These are phyloP conservation scores for Lecanicillium sp. DNA, from an alignment of 2,329 filamentous ascomycete species.

Conservation along the genomic window DNA sequence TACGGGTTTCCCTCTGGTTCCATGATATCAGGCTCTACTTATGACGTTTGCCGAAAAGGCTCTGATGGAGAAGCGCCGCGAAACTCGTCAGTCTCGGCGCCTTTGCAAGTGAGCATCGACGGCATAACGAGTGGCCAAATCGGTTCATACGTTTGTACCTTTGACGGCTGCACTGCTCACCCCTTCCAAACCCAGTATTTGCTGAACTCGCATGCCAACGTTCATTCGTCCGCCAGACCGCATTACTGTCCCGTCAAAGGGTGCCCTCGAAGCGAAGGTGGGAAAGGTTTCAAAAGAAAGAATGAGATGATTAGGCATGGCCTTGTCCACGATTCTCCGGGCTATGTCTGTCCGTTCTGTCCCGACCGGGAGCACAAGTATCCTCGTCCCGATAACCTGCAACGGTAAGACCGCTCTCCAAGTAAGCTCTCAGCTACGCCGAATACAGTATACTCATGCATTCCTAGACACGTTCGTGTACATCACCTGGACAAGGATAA, in stretches of 20 bases:
- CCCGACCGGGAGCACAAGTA: constrained; percentile 91
- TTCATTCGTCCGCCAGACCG: constrained; percentile 59
- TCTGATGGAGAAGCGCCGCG: constrained; percentile 4
- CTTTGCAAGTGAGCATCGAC: constrained; percentile 34
- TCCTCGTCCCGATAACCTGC: constrained; percentile 89
- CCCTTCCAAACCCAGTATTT: constrained; percentile 75
- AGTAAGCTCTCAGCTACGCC: constrained; percentile 14
- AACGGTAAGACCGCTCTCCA: constrained; percentile 62
- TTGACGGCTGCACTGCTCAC: constrained; percentile 58
- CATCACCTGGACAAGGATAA: constrained; percentile 88
- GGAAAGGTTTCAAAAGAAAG: constrained; percentile 65
- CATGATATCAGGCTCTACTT: constrained; percentile 14
- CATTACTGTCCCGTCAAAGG: constrained; percentile 60
- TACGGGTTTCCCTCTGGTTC: constrained; percentile 29
- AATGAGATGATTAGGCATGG: constrained; percentile 73
- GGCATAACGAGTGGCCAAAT: constrained; percentile 46
- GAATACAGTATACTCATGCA: neutral
- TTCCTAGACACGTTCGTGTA: constrained; percentile 74
- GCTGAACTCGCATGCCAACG: constrained; percentile 72
- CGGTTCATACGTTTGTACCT: constrained; percentile 53
- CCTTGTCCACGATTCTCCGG: constrained; percentile 87
- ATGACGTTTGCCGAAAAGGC: neutral
- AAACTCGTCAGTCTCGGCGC: constrained; percentile 6
- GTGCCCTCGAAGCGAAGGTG: constrained; percentile 57
- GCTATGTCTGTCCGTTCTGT: constrained; percentile 95